These are phyloP conservation scores for Alloteropsis angusta DNA, from an alignment of 202 grass and related monocot genomes.

Conservation along the genomic window DNA sequence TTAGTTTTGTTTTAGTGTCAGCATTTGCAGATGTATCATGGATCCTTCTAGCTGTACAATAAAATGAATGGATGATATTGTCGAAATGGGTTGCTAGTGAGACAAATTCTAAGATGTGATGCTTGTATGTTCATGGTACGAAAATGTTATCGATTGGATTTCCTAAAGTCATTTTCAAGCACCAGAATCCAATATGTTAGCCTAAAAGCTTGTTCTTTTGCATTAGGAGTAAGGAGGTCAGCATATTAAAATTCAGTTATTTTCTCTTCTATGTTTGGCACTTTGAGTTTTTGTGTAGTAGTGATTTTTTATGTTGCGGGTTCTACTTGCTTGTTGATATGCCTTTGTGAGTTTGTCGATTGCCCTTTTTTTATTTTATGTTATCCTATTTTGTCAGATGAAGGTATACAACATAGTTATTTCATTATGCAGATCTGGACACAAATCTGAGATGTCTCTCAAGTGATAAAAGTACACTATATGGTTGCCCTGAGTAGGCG, in stretches of 20 bases:
- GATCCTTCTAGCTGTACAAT: neutral
- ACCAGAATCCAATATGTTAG: neutral
- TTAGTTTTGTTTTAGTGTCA: neutral
- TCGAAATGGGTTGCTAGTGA: neutral
- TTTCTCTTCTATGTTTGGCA: neutral
- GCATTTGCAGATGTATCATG: neutral
- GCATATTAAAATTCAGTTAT: neutral
- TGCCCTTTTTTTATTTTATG: neutral
- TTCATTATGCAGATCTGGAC: slow-evolving; percentile 23
- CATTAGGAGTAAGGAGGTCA: neutral
- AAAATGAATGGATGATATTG: neutral
- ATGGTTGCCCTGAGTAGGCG: neutral
- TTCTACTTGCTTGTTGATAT: neutral
- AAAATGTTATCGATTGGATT: neutral
- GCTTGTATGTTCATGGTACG: neutral
- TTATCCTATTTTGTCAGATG: neutral
- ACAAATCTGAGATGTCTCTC: slow-evolving; percentile 8
- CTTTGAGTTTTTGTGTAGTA: neutral
- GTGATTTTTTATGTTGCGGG: neutral
- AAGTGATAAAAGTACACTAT: neutral
- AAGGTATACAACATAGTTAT: neutral
- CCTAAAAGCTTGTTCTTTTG: neutral
- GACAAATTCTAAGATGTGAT: neutral
- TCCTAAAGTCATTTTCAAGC: neutral
- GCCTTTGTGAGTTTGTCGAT: neutral